Base-by-base conservation (phyloP, 2,329 filamentous ascomycete species). In the Chrysosporium queenslandicum region DNA sequence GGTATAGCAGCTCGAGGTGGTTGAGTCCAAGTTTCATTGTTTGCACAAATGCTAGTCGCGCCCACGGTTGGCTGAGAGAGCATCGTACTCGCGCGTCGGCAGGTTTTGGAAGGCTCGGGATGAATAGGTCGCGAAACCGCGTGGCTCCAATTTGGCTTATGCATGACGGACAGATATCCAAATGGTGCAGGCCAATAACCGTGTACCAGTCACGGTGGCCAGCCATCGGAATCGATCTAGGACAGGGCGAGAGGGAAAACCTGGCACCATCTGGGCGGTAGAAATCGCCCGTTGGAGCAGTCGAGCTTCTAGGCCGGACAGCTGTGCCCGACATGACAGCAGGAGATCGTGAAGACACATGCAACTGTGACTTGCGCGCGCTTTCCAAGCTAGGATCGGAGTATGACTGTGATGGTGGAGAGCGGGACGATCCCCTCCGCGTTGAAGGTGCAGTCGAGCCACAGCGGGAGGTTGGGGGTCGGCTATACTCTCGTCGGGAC, bases 151-250 rank as follows among this genome's bases (percentile, higher is more conserved):
- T 78, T 4, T 77, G 76, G 2, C 77, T 74, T 65, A 86, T 88
- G 69, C 91, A 97, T 11, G 79, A 80, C 0, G 87, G 86, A 60
- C 91, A 96, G 42, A 96, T 84, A 56, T 87, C 81, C 59, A 96
- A 85, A 55, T 79, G 79, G 11, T 82, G 77, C 55, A 82, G 79
- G 12, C 81, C 79, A 3, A 80, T 80, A 3, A 96, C 74, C 0
- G 84, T 90, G 56, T 89, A 81, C 87, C 90, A 96, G 61, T 92
- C 87, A 56, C 83, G 74, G 55, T 82, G 77, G 1, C 82, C 82
- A 8, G 77, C 71, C 11, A 80, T 77, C 9, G 80, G 78, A 3
- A 76, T 71, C 36, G 77, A 79, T 55, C 87, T 77, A 5, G 83
- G 83, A 60, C 90, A 95, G 2, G 81, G 76, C 2, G 85, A 80